These are phyloP conservation scores for Sarocladium strictum DNA, from an alignment of 2,329 filamentous ascomycete genomes.

Conservation along the genomic window DNA sequence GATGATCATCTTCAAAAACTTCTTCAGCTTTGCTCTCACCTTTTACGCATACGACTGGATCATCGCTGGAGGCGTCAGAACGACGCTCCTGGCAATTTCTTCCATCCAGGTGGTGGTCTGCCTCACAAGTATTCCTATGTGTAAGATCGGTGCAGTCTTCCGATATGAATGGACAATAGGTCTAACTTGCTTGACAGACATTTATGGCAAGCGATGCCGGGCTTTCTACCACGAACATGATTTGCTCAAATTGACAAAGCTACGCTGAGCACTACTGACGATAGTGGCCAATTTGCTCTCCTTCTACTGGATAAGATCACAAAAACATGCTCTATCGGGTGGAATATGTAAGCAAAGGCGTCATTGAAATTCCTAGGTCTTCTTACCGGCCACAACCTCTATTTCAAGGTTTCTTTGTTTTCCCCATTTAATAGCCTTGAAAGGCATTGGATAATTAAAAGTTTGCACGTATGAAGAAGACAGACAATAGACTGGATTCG, in stretches of 20 bases:
- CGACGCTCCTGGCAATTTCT: constrained; percentile 62
- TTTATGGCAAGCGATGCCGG: constrained; percentile 72
- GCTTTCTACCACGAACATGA: constrained; percentile 73
- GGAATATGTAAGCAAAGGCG: too few relatives aligned
- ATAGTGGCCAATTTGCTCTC: neutral
- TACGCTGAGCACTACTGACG: constrained; percentile 20
- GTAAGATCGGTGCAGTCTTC: constrained; percentile 47
- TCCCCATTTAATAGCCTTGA: too few relatives aligned
- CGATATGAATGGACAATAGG: neutral
- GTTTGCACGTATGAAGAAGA: too few relatives aligned
- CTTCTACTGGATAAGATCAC: too few relatives aligned
- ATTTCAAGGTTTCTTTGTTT: too few relatives aligned
- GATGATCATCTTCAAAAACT: constrained; percentile 88
- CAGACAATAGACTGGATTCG: too few relatives aligned
- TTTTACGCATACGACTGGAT: constrained; percentile 85
- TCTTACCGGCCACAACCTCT: too few relatives aligned
- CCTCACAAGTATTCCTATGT: constrained; percentile 66
- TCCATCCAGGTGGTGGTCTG: constrained; percentile 76
- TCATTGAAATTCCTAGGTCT: too few relatives aligned
- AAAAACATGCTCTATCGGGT: too few relatives aligned
- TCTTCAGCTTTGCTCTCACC: constrained; percentile 83
- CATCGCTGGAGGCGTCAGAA: constrained; percentile 53
- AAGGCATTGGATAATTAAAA: too few relatives aligned
- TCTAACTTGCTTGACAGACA: constrained; percentile 41
- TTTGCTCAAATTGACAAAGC: constrained; percentile 42